A percentile compares a stretch with the other conserved stretches of the same genome.
Conservation (phyloP, 2,329 filamentous ascomycete species). For the Onygenales sp. region DNA sequence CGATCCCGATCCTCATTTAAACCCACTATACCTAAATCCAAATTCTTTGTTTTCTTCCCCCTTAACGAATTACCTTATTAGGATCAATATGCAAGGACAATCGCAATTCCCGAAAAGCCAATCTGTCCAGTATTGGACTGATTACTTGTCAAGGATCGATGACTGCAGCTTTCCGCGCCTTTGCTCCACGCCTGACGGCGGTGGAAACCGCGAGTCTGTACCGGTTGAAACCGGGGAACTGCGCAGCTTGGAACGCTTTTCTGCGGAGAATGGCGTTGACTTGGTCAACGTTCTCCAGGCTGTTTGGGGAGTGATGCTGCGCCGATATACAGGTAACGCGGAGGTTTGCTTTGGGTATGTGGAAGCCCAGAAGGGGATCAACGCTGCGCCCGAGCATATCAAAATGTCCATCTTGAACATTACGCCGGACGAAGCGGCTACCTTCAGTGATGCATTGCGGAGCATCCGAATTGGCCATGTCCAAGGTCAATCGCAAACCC, state of each 20-base stretch:
- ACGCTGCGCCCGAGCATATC: neutral
- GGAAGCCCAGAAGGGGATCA: neutral
- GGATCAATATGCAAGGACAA: neutral
- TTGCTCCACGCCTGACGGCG: neutral
- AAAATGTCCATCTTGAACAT: neutral
- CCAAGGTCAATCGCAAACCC: neutral
- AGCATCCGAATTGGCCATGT: neutral
- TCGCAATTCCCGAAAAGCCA: neutral
- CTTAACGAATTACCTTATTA: neutral
- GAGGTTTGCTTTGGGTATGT: conserved; percentile 34
- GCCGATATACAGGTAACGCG: conserved; percentile 25
- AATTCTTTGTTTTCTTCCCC: too few relatives aligned
- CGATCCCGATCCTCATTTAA: too few relatives aligned
- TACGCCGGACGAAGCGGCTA: neutral
- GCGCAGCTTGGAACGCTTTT: conserved; percentile 3
- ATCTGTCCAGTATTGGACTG: neutral
- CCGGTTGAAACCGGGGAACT: neutral
- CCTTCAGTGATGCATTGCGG: neutral
- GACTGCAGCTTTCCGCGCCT: neutral
- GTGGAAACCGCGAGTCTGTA: neutral
- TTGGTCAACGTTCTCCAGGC: conserved; percentile 49
- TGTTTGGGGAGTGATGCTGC: conserved; percentile 29
- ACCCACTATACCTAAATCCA: too few relatives aligned
- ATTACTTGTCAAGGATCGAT: neutral
- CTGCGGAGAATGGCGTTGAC: conserved; percentile 9